Percentiles rank a stretch among this genome's conserved stretches.
Evolutionary conservation across 1,284 basidiomycete species (phyloP).

Genomic region (Cystobasidiaceae sp.): DNA sequence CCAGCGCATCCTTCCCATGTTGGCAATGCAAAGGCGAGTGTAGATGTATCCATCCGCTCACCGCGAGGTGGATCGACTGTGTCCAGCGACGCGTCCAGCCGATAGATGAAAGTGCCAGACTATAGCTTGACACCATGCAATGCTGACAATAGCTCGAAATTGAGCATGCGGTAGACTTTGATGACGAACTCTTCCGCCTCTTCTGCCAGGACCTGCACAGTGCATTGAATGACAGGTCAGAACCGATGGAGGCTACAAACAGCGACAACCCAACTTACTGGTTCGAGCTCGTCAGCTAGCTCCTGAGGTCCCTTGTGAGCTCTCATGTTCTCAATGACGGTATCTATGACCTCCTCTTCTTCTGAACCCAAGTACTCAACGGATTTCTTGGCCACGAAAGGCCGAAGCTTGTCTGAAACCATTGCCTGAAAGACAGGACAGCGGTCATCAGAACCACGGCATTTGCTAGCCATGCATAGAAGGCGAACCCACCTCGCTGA

Average conservation of each 20-base stretch:
- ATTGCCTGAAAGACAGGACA: conserved; percentile 33
- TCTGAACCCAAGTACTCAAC: conserved; percentile 44
- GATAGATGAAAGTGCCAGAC: not conserved
- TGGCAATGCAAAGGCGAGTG: not conserved
- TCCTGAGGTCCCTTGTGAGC: conserved; percentile 41
- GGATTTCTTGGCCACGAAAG: conserved; percentile 42
- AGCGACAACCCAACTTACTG: conserved; percentile 33
- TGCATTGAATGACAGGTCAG: not conserved
- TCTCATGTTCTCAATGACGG: conserved; percentile 42
- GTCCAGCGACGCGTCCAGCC: not conserved
- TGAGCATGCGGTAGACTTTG: conserved; percentile 35
- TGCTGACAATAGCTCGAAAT: conserved; percentile 31
- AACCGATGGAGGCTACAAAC: not conserved
- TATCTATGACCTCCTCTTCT: conserved; percentile 43
- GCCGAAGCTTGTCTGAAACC: conserved; percentile 39
- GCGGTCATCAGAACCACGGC: not conserved
- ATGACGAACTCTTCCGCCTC: conserved; percentile 41
- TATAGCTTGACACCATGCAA: conserved; percentile 22
- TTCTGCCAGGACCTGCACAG: conserved; percentile 41
- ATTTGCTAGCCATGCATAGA: not conserved
- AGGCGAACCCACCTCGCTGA: conserved; percentile 39
- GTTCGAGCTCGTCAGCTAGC: conserved; percentile 45
- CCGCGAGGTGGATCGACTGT: not conserved
- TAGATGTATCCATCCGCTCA: not conserved
- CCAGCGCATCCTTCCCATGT: not conserved